A percentile compares a stretch with the other conserved stretches of the same genome.
These are phyloP conservation scores for Scleromitrula shiraiana DNA, from an alignment of 2,329 filamentous ascomycete genomes.

Conservation along the genomic window DNA sequence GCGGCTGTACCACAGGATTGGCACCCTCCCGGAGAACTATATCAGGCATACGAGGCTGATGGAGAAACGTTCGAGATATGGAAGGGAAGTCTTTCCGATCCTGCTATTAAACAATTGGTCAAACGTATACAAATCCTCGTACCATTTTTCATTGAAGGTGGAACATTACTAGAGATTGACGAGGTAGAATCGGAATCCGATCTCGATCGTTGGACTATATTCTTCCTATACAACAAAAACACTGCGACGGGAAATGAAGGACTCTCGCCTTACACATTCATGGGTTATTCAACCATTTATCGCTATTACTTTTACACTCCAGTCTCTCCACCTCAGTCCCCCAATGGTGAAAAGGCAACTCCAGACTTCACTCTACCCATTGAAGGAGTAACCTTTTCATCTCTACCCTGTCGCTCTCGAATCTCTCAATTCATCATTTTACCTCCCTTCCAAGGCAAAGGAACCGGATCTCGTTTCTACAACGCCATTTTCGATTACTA, in stretches of 20 bases:
- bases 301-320: conserved; percentile 64
- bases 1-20: conserved; percentile 37
- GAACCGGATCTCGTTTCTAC: conserved; percentile 76
- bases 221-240: conserved; percentile 69
- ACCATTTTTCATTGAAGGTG: conserved; percentile 86
- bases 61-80: conserved; percentile 74
- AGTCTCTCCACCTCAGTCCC: conserved; percentile 36
- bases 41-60: conserved; percentile 53
- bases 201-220: conserved; percentile 81
- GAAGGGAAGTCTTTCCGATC: conserved; percentile 66
- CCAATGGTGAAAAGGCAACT: conserved; percentile 26
- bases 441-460: conserved; percentile 74
- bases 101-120: conserved; percentile 61
- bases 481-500: conserved; percentile 66
- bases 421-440: conserved; percentile 93
- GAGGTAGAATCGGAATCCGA: conserved; percentile 56
- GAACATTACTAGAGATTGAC: conserved; percentile 63
- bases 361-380: conserved; percentile 37
- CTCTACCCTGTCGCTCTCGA: conserved; percentile 68
- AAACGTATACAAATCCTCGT: conserved; percentile 77
- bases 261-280: conserved; percentile 63
- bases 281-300: conserved; percentile 87
- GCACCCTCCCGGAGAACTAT: conserved; percentile 68
- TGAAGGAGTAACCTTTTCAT: conserved; percentile 36
- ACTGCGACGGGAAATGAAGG: conserved; percentile 32